These are phyloP conservation scores for Stentor coeruleus DNA, from an alignment of 73 alveolate genomes.

Conservation along the genomic window DNA sequence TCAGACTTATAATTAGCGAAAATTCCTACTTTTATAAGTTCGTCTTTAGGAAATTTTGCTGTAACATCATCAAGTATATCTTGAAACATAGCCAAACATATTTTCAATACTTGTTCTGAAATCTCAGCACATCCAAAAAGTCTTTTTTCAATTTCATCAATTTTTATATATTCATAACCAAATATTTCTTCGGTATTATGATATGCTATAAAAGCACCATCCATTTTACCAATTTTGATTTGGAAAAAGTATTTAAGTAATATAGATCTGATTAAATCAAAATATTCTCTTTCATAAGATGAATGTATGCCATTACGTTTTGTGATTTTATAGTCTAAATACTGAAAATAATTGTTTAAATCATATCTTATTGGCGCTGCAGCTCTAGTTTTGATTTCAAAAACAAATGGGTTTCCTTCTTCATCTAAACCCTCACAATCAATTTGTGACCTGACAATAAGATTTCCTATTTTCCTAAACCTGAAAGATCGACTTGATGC, in stretches of 20 bases:
- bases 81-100: constrained; percentile 52
- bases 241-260: constrained; percentile 84
- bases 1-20: constrained; percentile 57
- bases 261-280: constrained; percentile 79
- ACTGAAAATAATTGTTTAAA: constrained; percentile 59
- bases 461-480: constrained; percentile 27
- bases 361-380: constrained; percentile 79
- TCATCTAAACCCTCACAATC: constrained; percentile 60
- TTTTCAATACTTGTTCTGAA: constrained; percentile 53
- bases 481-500: constrained; percentile 33
- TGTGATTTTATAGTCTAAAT: constrained; percentile 72
- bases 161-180: constrained; percentile 87
- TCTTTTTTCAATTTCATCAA: constrained; percentile 87
- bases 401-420: constrained; percentile 58
- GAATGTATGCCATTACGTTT: constrained; percentile 56
- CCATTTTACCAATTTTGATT: constrained; percentile 92
- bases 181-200: constrained; percentile 84
- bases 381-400: constrained; percentile 86
- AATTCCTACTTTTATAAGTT: constrained; percentile 67
- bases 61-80: constrained; percentile 58
- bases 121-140: constrained; percentile 81
- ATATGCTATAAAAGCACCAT: constrained; percentile 93
- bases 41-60: constrained; percentile 45
- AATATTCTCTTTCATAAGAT: constrained; percentile 79
- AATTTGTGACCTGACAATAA: constrained; percentile 75